Conservation (phyloP, 1,284 basidiomycete species). For the Mrakiaceae sp. region DNA sequence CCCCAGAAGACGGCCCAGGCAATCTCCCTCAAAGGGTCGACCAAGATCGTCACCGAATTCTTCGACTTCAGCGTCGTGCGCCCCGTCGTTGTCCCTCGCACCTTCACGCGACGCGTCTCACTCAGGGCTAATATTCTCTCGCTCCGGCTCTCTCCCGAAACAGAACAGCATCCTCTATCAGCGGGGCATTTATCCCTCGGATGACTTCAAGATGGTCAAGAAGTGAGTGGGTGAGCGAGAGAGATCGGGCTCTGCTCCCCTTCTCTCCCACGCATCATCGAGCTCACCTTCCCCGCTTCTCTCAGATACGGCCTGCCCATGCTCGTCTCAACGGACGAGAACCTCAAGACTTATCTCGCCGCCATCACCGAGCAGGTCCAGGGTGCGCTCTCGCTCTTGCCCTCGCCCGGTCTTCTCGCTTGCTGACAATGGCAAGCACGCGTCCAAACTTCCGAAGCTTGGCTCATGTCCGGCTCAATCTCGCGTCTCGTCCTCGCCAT, state of each 20-base stretch:
- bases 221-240: slow-evolving; percentile 39
- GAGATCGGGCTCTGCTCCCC: neutral
- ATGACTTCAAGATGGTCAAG: slow-evolving; percentile 98
- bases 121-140: slow-evolving; percentile 7
- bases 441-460: slow-evolving; percentile 45
- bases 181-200: slow-evolving; percentile 89
- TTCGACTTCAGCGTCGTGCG: slow-evolving; percentile 92
- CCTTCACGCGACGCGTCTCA: slow-evolving; percentile 13
- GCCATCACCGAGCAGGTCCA: slow-evolving; percentile 85
- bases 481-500: slow-evolving; percentile 91
- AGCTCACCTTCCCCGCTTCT: neutral
- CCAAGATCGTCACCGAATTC: slow-evolving; percentile 93
- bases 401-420: neutral
- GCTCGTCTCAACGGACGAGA: slow-evolving; percentile 84
- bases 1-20: slow-evolving; percentile 33
- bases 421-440: neutral
- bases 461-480: slow-evolving; percentile 82
- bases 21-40: slow-evolving; percentile 91
- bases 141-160: neutral
- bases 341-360: slow-evolving; percentile 81
- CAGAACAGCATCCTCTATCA: slow-evolving; percentile 79
- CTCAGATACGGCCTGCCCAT: slow-evolving; percentile 79
- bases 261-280: neutral
- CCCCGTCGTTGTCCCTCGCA: slow-evolving; percentile 21
- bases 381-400: slow-evolving; percentile 43